Conservation (phyloP, 1,139 yeast genomes). For the Magnusiomyces suaveolens region DNA sequence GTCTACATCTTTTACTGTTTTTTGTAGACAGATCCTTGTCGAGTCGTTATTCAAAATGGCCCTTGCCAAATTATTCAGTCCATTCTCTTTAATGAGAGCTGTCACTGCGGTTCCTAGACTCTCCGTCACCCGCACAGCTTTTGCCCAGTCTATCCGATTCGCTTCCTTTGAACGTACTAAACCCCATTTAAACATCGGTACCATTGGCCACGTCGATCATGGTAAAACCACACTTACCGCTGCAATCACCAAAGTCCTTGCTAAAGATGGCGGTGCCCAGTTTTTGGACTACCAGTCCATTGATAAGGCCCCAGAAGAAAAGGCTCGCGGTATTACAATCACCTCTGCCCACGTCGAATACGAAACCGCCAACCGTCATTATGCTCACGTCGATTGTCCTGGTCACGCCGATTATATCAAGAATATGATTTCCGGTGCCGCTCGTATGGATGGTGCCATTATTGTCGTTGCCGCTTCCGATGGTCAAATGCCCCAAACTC, state of each 20-base stretch:
- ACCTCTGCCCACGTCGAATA: conserved; percentile 96
- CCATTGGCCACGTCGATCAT: conserved; percentile 95
- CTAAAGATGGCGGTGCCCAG: conserved; percentile 82
- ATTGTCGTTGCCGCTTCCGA: conserved; percentile 98
- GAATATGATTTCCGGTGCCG: conserved; percentile 99
- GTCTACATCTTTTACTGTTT: neutral
- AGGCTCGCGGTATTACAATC: conserved; percentile 98
- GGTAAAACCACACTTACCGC: conserved; percentile 98
- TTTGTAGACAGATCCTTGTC: neutral
- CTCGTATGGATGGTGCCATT: conserved; percentile 99
- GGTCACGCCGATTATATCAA: conserved; percentile 99
- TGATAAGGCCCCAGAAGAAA: conserved; percentile 98
- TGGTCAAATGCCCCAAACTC: conserved; percentile 99
- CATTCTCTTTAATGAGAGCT: conserved; percentile 1
- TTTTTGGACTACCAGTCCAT: conserved; percentile 89
- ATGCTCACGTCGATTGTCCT: conserved; percentile 96
- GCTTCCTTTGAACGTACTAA: conserved; percentile 36
- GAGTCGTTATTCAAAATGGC: neutral
- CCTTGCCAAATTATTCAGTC: conserved; percentile 2
- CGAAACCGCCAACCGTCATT: conserved; percentile 85
- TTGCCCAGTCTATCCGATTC: conserved; percentile 9
- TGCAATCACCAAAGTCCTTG: conserved; percentile 91
- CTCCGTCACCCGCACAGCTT: conserved; percentile 1
- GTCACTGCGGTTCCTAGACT: conserved; percentile 5
- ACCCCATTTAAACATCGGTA: conserved; percentile 95